Base-by-base conservation (phyloP, 2,329 filamentous ascomycete species). In the Trichoderma endophyticum region DNA sequence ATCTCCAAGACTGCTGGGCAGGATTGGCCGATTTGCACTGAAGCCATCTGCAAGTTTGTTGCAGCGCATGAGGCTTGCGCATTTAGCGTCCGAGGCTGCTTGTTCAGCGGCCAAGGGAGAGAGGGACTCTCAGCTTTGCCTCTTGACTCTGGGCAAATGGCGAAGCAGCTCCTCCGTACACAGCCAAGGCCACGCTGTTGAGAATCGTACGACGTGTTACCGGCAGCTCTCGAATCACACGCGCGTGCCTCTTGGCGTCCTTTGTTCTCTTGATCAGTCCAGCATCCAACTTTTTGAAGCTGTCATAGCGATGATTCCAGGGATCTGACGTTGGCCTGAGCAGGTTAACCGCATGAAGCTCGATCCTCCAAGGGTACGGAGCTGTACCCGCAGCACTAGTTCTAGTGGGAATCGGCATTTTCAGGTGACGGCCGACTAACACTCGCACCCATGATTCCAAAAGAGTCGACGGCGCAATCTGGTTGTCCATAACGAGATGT, bases 11-110 rank as follows among this genome's bases (percentile, higher is more conserved):
- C 57, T 62, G 57, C 48, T 64, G 57, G n/a, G 43, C 48, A 26
- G 57, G 70, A 72, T 72, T 72, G 70, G 70, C 62, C 64, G 63
- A 68, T 48, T 70, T 36, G 39, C 56, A 15, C 39, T 26, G 56
- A 54, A 48, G 57, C 61, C 64, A 34, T 63, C 64, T 69, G 70
- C 70, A 70, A 36, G 66, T 43, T 9, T 62, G 66, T 30, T 62
- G 36, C 66, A 61, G 6, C 34, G 70, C 64, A 62, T 67, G 63
- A 43, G 57, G 70, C 70, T 68, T 72, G 70, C 43, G 48, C 21
- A 11, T 15, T 26, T 63, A 54, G 59, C 43, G 59, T 26, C 18
- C 3, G 26, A 48, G 28, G 28, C 57, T 34, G 57, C 57, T 60
- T n/a, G 7, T 43, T 7, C 54, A 61, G 32, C 30, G 24, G 8